phyloP scores from a whole-genome alignment of 768 basidiomycete genomes.

The Pholiota molesta region DNA sequence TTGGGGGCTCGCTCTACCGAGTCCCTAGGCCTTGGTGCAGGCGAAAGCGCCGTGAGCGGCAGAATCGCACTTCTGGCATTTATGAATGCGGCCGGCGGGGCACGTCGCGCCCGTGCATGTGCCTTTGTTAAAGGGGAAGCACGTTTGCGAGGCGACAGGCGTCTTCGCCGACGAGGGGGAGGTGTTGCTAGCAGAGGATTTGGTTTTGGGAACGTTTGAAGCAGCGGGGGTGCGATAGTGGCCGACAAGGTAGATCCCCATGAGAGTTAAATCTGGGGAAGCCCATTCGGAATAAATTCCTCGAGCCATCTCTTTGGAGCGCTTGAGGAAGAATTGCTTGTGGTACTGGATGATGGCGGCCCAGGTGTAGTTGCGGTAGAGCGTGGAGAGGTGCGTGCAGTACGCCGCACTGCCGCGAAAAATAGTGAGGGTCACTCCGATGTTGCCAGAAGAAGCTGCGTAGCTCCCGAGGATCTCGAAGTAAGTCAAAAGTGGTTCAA shows the following conservation, averaged over 20 bases:
- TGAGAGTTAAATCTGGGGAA: background rate
- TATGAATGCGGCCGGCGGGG: constrained; percentile 15
- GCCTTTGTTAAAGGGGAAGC: constrained; percentile 22
- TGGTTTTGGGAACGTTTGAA: background rate
- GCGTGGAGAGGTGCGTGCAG: constrained; percentile 3
- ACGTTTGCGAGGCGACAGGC: constrained; percentile 9
- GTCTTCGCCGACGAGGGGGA: background rate
- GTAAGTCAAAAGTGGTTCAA: constrained; percentile 11
- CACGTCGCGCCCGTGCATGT: constrained; percentile 17
- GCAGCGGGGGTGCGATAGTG: background rate
- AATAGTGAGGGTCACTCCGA: background rate
- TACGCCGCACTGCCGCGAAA: background rate
- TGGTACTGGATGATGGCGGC: constrained; percentile 3
- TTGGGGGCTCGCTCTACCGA: too few relatives aligned
- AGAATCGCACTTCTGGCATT: constrained; percentile 19
- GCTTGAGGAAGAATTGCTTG: background rate
- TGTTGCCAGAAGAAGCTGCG: constrained; percentile 8
- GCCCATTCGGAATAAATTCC: background rate
- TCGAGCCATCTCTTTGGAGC: background rate
- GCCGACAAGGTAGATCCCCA: background rate
- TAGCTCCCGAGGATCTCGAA: constrained; percentile 10
- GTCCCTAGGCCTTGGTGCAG: constrained; percentile 1
- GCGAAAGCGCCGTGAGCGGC: constrained; percentile 2
- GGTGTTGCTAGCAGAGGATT: too few relatives aligned
- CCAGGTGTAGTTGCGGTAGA: constrained; percentile 11